Evolutionary conservation across 257 asterid species (phyloP).

Genomic region (Solanum chilense): DNA sequence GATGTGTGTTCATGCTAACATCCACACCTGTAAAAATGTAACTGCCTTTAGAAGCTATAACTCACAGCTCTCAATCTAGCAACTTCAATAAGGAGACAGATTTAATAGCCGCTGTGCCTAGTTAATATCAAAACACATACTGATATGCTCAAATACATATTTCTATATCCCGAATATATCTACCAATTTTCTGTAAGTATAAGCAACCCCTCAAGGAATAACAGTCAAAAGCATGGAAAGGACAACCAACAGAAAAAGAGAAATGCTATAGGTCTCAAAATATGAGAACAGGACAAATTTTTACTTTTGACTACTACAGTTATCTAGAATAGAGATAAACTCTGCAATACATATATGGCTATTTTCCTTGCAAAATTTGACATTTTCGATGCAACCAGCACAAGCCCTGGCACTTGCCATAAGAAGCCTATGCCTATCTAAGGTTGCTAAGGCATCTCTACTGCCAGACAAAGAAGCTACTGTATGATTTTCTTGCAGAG

Average conservation of each 20-base stretch:
- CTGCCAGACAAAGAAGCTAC: no score
- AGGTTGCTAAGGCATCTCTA: no score
- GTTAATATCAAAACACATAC: neutral
- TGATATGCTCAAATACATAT: neutral
- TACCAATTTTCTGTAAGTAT: neutral
- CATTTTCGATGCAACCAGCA: no score
- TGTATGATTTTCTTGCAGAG: no score
- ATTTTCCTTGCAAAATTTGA: no score
- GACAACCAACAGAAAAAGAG: neutral
- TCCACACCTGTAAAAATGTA: constrained; percentile 48
- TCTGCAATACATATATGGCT: no score
- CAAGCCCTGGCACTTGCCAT: no score
- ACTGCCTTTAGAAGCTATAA: neutral
- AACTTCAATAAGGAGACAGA: neutral
- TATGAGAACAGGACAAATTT: neutral
- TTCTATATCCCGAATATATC: neutral
- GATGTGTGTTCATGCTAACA: constrained; percentile 80
- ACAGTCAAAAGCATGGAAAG: neutral
- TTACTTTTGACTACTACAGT: neutral
- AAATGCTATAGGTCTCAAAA: neutral
- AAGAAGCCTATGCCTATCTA: no score
- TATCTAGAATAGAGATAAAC: neutral
- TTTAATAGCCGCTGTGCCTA: neutral
- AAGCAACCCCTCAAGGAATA: neutral
- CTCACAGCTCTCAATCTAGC: neutral